These are phyloP conservation scores for Septoria petroselini DNA, from an alignment of 2,329 filamentous ascomycete species.

Conservation along the genomic window DNA sequence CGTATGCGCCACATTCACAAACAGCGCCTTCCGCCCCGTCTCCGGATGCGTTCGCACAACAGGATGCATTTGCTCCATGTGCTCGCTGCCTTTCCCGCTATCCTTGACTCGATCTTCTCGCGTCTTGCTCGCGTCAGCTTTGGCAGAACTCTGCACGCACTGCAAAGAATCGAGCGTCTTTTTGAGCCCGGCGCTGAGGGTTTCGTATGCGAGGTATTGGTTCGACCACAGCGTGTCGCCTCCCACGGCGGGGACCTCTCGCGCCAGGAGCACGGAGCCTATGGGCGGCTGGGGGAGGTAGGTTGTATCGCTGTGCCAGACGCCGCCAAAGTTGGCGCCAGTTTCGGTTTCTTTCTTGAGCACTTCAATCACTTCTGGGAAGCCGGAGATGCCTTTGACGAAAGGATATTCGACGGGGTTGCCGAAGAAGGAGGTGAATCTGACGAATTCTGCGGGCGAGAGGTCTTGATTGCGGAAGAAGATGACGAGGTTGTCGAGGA, in stretches of 20 bases:
- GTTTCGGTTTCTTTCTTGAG: constrained; percentile 28
- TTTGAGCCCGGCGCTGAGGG: constrained; percentile 74
- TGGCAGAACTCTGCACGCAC: constrained; percentile 70
- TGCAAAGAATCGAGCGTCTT: constrained; percentile 64
- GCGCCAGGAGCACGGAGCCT: constrained; percentile 25
- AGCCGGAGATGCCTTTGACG: constrained; percentile 28
- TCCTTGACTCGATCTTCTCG: constrained; percentile 51
- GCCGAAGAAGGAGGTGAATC: constrained; percentile 75
- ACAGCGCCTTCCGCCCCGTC: constrained; percentile 77
- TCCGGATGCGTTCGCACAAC: constrained; percentile 72
- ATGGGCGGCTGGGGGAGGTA: constrained; percentile 29
- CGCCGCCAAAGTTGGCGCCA: constrained; percentile 28
- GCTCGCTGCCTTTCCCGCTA: constrained; percentile 69
- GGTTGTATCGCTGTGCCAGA: constrained; percentile 30
- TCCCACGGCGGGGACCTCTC: constrained; percentile 45
- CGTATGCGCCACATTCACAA: constrained; percentile 79
- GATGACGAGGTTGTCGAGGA: constrained; percentile 72
- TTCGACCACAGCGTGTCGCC: constrained; percentile 83
- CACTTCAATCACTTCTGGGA: constrained; percentile 29
- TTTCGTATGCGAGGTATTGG: constrained; percentile 72
- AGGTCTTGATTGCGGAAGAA: constrained; percentile 72
- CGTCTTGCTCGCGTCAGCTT: constrained; percentile 45
- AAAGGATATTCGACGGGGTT: constrained; percentile 52
- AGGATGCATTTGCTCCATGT: constrained; percentile 69
- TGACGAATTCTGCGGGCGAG: constrained; percentile 64